Evolutionary conservation across 352 stramenopile genomes (phyloP).

Genomic region (Peronospora farinosa): DNA sequence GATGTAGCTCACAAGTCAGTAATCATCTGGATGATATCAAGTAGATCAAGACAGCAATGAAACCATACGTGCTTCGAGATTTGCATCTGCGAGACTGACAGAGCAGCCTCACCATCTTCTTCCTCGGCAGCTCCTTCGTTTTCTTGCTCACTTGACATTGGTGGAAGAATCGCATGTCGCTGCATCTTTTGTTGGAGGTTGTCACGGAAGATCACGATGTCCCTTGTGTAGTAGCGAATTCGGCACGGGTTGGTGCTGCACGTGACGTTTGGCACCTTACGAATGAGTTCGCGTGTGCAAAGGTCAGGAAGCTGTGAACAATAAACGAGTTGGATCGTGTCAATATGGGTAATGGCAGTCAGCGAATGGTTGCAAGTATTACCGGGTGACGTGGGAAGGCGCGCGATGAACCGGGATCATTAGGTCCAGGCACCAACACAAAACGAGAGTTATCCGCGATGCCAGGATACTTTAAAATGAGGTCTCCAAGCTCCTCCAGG

Average conservation of each 20-base stretch:
- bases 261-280: slow-evolving; percentile 62
- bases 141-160: slow-evolving; percentile 37
- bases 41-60: slow-evolving; percentile 1
- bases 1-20: slow-evolving; percentile 4
- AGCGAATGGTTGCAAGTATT: slow-evolving; percentile 2
- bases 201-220: slow-evolving; percentile 90
- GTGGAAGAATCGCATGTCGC: slow-evolving; percentile 74
- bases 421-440: slow-evolving; percentile 88
- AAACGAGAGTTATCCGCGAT: slow-evolving; percentile 85
- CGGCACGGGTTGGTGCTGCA: slow-evolving; percentile 90
- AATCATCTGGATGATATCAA: slow-evolving; percentile 1
- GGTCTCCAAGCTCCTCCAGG: slow-evolving; percentile 84
- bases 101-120: slow-evolving; percentile 19
- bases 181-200: slow-evolving; percentile 90
- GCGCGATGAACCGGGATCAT: slow-evolving; percentile 82
- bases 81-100: slow-evolving; percentile 42
- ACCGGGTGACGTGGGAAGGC: slow-evolving; percentile 80
- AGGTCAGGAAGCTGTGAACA: slow-evolving; percentile 47
- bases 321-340: background rate
- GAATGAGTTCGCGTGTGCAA: slow-evolving; percentile 66
- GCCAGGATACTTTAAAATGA: slow-evolving; percentile 85
- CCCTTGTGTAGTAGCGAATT: slow-evolving; percentile 90
- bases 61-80: slow-evolving; percentile 75
- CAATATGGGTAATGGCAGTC: background rate
- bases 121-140: slow-evolving; percentile 22